Evolutionary conservation across 176 grass and related monocot species (phyloP).

Genomic region (Microstegium vimineum): DNA sequence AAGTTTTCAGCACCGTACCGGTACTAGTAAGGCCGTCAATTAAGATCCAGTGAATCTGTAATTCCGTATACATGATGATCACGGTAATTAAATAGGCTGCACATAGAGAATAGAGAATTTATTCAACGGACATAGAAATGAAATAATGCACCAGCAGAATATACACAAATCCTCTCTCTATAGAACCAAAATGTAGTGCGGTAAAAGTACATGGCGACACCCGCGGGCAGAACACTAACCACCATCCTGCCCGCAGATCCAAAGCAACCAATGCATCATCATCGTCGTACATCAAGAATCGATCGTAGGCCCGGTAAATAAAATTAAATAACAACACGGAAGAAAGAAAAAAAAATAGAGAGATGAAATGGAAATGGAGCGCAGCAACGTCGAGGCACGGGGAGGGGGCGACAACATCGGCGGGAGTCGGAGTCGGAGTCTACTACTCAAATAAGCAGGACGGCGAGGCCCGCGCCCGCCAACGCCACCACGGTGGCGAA

Average conservation of each 20-base stretch:
- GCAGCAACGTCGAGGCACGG: background rate
- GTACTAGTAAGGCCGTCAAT: background rate
- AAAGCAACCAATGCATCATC: slow-evolving; percentile 37
- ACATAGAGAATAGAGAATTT: slow-evolving; percentile 9
- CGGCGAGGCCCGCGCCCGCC: slow-evolving; percentile 32
- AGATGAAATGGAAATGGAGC: background rate
- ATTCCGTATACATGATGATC: background rate
- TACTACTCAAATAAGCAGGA: slow-evolving; percentile 39
- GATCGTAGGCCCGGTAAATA: slow-evolving; percentile 40
- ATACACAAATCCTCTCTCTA: slow-evolving; percentile 57
- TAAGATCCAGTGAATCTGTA: background rate
- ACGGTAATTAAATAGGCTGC: background rate
- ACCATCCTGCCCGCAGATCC: slow-evolving; percentile 27
- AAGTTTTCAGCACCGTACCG: background rate
- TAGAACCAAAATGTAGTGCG: slow-evolving; percentile 42
- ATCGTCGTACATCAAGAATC: slow-evolving; percentile 51
- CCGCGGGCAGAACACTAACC: slow-evolving; percentile 21
- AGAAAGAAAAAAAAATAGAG: background rate
- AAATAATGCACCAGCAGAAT: slow-evolving; percentile 30
- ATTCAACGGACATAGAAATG: slow-evolving; percentile 6
- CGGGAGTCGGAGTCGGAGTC: background rate
- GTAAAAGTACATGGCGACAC: slow-evolving; percentile 31
- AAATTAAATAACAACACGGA: slow-evolving; percentile 46
- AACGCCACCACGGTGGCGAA: slow-evolving; percentile 36
- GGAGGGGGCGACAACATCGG: background rate